Conservation (phyloP, 345 rosid species). For the Populus nigra region DNA sequence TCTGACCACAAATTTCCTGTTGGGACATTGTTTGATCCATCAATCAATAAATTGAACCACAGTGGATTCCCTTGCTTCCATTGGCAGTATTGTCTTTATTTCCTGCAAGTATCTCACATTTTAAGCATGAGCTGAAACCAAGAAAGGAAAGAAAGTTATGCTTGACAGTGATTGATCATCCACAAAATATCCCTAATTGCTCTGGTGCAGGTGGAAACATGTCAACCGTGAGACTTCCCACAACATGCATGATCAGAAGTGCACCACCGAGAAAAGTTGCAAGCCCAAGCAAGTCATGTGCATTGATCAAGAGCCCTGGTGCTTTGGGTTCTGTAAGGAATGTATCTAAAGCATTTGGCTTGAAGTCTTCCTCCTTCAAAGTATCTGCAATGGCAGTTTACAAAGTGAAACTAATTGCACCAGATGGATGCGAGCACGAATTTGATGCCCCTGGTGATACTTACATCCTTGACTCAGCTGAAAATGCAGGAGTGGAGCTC, state of each 20-base stretch:
- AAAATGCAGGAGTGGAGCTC: slow-evolving; percentile 29
- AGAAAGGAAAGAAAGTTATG: background rate
- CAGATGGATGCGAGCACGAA: slow-evolving; percentile 21
- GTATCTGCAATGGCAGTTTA: slow-evolving; percentile 27
- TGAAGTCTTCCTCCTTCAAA: slow-evolving; percentile 41
- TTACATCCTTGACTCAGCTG: slow-evolving; percentile 27
- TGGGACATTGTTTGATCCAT: background rate
- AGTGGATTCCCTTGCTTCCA: background rate
- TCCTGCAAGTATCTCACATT: background rate
- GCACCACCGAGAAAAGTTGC: slow-evolving; percentile 15
- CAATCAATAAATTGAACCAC: background rate
- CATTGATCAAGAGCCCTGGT: slow-evolving; percentile 14
- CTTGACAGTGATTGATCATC: background rate
- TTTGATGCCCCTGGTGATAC: slow-evolving; percentile 28
- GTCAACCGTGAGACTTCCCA: slow-evolving; percentile 37
- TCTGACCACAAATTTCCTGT: background rate
- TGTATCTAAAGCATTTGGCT: slow-evolving; percentile 30
- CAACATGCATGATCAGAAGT: slow-evolving; percentile 23
- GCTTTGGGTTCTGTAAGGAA: slow-evolving; percentile 29
- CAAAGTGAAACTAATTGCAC: slow-evolving; percentile 27
- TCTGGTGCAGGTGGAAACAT: slow-evolving; percentile 26
- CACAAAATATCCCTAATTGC: background rate
- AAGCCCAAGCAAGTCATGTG: background rate
- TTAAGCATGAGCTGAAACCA: background rate
- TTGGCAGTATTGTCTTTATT: background rate